Percentiles rank a stretch among this genome's conserved stretches.
Conservation (phyloP, 2,329 filamentous ascomycete genomes). For the Fusarium denticulatum region DNA sequence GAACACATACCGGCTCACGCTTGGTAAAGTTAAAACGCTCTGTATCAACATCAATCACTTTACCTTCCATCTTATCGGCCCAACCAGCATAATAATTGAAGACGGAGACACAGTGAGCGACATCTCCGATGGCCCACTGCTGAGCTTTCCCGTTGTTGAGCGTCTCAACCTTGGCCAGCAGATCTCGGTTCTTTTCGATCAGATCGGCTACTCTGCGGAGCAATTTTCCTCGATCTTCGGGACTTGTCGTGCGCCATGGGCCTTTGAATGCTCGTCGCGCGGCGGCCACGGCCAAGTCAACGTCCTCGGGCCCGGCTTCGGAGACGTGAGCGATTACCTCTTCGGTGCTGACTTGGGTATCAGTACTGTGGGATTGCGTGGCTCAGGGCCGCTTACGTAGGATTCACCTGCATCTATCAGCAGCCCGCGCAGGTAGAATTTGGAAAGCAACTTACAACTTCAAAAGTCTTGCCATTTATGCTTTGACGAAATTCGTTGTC, state of each 20-base stretch:
- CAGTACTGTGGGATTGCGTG: accelerated
- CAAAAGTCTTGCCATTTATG: background rate
- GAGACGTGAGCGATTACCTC: background rate
- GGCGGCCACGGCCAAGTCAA: background rate
- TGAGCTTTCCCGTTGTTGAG: background rate
- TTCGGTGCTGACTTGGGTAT: accelerated
- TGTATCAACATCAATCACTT: background rate
- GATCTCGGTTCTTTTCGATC: background rate
- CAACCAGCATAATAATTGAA: background rate
- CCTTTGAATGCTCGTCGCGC: background rate
- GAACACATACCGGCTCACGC: background rate
- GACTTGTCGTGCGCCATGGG: background rate
- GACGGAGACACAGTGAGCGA: background rate
- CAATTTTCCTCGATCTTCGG: background rate
- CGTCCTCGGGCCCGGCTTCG: accelerated
- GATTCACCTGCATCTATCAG: background rate
- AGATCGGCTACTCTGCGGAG: background rate
- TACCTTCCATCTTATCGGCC: background rate
- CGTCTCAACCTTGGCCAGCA: background rate
- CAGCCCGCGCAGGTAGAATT: accelerated
- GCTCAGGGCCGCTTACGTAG: background rate
- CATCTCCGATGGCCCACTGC: background rate
- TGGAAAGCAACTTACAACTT: background rate
- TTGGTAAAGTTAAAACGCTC: background rate
- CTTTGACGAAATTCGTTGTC: background rate